Evolutionary conservation across 164 flowering plant genomes (phyloP), one percentile per base, ranked within the genome.

Genomic region (Buxus sempervirens): DNA sequence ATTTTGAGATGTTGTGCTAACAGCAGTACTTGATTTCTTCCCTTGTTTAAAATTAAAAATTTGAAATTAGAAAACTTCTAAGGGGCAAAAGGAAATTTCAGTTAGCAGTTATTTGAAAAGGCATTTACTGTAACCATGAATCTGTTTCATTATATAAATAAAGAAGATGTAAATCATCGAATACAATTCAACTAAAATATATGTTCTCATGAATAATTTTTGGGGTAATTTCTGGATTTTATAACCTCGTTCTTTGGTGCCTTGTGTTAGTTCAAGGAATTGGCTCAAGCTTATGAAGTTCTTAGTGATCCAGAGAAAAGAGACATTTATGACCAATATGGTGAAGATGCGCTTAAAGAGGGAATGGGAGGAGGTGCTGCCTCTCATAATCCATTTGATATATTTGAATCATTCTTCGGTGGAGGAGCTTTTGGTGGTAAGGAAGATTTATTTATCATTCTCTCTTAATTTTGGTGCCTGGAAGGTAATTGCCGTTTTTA

Each of bases 291-390:
- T 59, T 86, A 86, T 74, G 88, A 84, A 62, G 86, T 86, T 70
- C 82, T 86, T 19, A 82, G 79, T 68, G 86, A 86, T 72, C 85
- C 88, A 21, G 88, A 84, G 78, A 86, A 83, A 70, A 78, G 87
- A 73, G 87, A 85, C 49, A 71, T 83, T 0, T 86, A 86, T 75
- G 88, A 86, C 60, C 87, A 83, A 68, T 86, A 84, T 74, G 88
- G 90, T 67, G 90, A 84, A 81, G 90, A 86, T 80, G 90, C 84
- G 14, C 85, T 86, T 63, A 83, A 83, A 68, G 90, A 86, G 54
- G 88, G 86, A 71, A 82, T 82, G 85, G 88, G 86, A 65, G 88
- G 84, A 58, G 86, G 83, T 18, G 78, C 81, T 54, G 72, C 66
- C 9, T 26, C 72, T 68, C 87, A 84, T 71, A 76, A 62, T 66